Percentiles rank a stretch among this genome's conserved stretches.
Conservation (phyloP, 192 early-diverging fungal genomes). For the Linnemannia zychae region DNA sequence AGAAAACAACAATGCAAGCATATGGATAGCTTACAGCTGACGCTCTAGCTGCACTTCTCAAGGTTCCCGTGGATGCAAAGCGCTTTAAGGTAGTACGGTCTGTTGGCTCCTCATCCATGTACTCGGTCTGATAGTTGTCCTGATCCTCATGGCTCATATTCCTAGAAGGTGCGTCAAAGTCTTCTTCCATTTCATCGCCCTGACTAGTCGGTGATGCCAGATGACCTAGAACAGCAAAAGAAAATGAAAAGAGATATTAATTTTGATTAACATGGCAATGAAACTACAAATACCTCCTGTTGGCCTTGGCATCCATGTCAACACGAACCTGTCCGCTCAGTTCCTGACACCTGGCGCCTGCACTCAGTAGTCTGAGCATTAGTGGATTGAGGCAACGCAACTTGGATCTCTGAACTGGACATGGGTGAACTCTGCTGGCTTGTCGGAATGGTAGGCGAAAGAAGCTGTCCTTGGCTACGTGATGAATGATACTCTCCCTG, state of each 20-base stretch:
- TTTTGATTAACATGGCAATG: neutral
- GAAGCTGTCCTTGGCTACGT: neutral
- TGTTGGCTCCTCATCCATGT: constrained; percentile 35
- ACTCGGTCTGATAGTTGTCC: neutral
- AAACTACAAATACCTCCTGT: neutral
- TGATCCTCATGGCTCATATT: neutral
- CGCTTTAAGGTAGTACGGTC: constrained; percentile 33
- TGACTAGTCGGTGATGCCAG: constrained; percentile 27
- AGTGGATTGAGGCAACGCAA: neutral
- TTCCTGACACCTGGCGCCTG: constrained; percentile 19
- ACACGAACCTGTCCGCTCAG: constrained; percentile 11
- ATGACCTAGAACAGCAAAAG: constrained; percentile 7
- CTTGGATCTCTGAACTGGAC: constrained; percentile 38
- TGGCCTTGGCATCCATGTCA: neutral
- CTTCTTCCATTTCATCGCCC: constrained; percentile 2
- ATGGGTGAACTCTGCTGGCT: constrained; percentile 22
- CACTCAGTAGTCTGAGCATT: constrained; percentile 11
- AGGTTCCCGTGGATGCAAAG: constrained; percentile 43
- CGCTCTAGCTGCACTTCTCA: constrained; percentile 10
- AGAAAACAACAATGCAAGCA: neutral
- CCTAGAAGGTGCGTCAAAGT: constrained; percentile 5
- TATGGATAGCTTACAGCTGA: constrained; percentile 26
- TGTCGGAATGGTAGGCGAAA: neutral
- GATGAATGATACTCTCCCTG: neutral
- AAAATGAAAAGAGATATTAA: neutral